Evolutionary conservation across 2,329 filamentous ascomycete species (phyloP).

Genomic region (Biscogniauxia mediterranea): DNA sequence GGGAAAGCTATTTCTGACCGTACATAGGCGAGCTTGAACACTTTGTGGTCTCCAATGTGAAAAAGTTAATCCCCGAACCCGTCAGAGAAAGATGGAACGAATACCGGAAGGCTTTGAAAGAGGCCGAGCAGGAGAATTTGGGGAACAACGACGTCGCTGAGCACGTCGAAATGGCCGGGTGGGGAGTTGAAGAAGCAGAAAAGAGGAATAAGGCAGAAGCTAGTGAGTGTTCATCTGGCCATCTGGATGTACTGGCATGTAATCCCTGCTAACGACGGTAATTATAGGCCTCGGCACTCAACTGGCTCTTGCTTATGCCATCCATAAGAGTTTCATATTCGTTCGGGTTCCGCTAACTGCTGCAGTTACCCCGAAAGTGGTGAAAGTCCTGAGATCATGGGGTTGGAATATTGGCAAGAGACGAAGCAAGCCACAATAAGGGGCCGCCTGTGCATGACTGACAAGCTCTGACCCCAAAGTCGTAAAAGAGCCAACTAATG

Average conservation of each 20-base stretch:
- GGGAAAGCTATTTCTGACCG: slow-evolving; percentile 10
- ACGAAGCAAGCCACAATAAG: slow-evolving; percentile 26
- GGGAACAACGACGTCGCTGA: slow-evolving; percentile 45
- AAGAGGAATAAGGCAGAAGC: slow-evolving; percentile 62
- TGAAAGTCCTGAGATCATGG: slow-evolving; percentile 81
- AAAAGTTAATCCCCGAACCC: slow-evolving; percentile 58
- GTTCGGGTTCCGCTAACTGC: slow-evolving; percentile 89
- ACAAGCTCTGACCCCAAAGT: slow-evolving; percentile 1
- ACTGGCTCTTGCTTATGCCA: slow-evolving; percentile 87
- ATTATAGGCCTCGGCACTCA: slow-evolving; percentile 68
- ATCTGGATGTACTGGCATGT: background rate
- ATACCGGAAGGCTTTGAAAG: slow-evolving; percentile 47
- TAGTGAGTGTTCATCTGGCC: slow-evolving; percentile 57
- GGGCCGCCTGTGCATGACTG: background rate
- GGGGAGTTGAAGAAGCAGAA: slow-evolving; percentile 64
- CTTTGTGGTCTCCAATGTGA: slow-evolving; percentile 59
- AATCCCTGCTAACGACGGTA: slow-evolving; percentile 12
- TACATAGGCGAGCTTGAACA: slow-evolving; percentile 62
- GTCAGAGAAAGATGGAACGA: slow-evolving; percentile 53
- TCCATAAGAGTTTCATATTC: slow-evolving; percentile 98
- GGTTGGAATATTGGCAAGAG: slow-evolving; percentile 93
- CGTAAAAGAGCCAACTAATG: background rate
- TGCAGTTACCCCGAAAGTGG: slow-evolving; percentile 90
- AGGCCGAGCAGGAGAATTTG: slow-evolving; percentile 42
- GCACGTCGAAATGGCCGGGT: slow-evolving; percentile 50